Evolutionary conservation across 495 filamentous ascomycete species (phyloP), one percentile per base, ranked within the genome.

Genomic region (Collariella sp.): DNA sequence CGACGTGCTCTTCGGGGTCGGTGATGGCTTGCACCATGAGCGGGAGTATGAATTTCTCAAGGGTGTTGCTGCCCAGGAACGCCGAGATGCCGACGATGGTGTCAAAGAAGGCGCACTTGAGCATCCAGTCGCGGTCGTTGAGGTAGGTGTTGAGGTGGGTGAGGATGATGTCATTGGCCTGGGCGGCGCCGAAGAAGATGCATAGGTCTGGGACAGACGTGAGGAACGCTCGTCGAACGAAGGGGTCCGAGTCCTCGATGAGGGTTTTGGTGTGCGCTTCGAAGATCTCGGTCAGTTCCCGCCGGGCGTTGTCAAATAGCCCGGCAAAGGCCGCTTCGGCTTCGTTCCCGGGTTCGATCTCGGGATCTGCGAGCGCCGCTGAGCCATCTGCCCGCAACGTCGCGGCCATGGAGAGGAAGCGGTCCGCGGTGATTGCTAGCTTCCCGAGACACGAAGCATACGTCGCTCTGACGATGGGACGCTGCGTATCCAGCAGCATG

Each of bases 61-160:
- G 69, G 52, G 85, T 91, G 13, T 80, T 84, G 45, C 84, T 87
- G 6, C 94, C 94, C 36, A 97, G 76, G 57, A 95, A 96, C 0
- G 87, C 82, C 13, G 90, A 88, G 50, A 99, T 93, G 10, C 91
- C 91, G 18, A 96, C 87, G 18, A 97, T 91, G 0, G 91, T 88
- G 57, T 95, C 88, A 58, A 99, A 95, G 65, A 97, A 97, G 18
- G 94, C 89, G 63, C 88, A 95, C 66, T 95, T 95, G 20, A 99
- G 72, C 66, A 88, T 87, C 94, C 94, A 99, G 63, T 97, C 91
- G 50, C 83, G 80, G 61, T 96, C 94, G 60, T 99, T 99, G 7
- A 99, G 76, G 60, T 99, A 99, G 0, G 94, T 99, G 64, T 97
- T 99, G 20, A 99, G 72, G 66, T 99, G 93, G 35, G 89, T 94